Evolutionary conservation across 805 yeast species (phyloP).

Genomic region (Kuraishia ogatae): DNA sequence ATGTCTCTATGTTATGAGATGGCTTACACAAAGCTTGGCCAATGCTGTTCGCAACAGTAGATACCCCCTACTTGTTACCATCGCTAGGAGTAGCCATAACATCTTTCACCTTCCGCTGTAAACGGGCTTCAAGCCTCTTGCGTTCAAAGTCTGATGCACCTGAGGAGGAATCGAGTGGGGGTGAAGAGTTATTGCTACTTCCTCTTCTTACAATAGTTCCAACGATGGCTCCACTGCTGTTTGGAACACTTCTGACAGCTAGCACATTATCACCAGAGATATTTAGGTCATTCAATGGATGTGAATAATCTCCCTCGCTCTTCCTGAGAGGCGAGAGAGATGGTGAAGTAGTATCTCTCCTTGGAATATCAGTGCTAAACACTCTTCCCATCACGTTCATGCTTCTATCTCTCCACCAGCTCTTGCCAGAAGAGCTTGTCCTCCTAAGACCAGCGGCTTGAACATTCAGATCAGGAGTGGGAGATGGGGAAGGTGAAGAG

Average conservation of each 20-base stretch:
- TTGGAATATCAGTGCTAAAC: neutral
- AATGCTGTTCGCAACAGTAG: too few species aligned
- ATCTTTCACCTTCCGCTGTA: neutral
- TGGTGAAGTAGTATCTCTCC: neutral
- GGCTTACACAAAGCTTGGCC: too few species aligned
- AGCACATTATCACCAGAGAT: neutral
- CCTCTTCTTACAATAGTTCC: neutral
- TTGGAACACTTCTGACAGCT: neutral
- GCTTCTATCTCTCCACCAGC: neutral
- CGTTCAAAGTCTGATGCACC: neutral
- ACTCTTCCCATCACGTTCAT: neutral
- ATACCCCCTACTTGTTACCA: neutral
- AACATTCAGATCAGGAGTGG: neutral
- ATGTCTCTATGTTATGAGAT: too few species aligned
- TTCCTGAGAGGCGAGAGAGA: neutral
- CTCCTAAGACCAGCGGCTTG: neutral
- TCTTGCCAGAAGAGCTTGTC: neutral
- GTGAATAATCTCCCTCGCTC: neutral
- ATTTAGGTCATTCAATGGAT: neutral
- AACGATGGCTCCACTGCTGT: neutral
- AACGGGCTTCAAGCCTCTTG: constrained; percentile 1
- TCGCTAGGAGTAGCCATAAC: neutral
- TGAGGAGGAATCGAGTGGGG: neutral
- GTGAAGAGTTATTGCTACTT: neutral
- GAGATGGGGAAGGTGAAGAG: neutral